phyloP scores from a whole-genome alignment of 129 eudicot species.

The Saposhnikovia divaricata region DNA sequence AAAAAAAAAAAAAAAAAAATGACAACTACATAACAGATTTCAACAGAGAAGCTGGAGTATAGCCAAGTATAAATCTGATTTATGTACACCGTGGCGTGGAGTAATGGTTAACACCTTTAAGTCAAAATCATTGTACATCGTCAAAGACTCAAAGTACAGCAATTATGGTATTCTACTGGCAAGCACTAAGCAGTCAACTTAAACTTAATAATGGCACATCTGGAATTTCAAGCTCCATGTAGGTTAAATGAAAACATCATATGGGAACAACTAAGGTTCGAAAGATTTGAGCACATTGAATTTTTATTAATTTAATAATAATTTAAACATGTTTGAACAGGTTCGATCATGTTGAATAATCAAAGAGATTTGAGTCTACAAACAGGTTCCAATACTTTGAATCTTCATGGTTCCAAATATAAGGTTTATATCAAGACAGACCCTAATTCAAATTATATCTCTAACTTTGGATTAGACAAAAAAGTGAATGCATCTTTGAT shows the following conservation, averaged over 20 bases:
- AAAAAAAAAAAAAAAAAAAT: too few species aligned
- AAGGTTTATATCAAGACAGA: background rate
- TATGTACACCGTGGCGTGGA: background rate
- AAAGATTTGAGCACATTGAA: background rate
- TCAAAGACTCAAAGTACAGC: background rate
- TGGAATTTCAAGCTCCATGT: background rate
- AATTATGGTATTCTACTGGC: background rate
- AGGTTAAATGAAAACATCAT: background rate
- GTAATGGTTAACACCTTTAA: background rate
- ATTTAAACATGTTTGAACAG: background rate
- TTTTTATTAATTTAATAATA: background rate
- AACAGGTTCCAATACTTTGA: too few species aligned
- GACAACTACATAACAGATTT: background rate
- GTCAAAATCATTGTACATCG: background rate
- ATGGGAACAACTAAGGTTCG: background rate
- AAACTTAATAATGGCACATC: background rate
- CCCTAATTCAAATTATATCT: background rate
- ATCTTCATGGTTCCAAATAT: background rate
- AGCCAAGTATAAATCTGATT: background rate
- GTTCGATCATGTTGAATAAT: background rate
- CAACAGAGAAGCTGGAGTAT: background rate
- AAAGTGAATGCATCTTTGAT: background rate
- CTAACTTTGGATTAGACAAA: background rate
- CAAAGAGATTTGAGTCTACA: background rate
- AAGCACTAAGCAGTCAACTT: background rate